Base-by-base conservation (phyloP, 768 basidiomycete genomes). In the Leccinum truebloodii region DNA sequence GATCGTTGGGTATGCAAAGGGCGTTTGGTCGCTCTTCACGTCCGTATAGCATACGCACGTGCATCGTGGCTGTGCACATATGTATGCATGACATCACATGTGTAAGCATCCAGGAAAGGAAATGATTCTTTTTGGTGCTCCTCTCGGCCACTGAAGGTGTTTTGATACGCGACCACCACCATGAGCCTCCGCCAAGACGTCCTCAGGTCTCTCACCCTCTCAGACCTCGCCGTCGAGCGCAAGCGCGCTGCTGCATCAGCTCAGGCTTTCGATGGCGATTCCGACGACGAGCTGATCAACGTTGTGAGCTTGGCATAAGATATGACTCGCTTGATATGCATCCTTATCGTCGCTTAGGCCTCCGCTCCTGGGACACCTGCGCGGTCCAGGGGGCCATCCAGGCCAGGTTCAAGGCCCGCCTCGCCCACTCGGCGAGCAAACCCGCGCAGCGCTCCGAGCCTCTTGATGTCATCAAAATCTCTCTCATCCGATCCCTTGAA, bases 1-100 rank as follows among this genome's bases (percentile, higher is more conserved):
- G 78, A 80, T 96, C 62, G 91, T 96, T 3, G 86, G 85, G 16
- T 96, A 95, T 67, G 86, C 83, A 0, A 91, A 90, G 72, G 94
- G 94, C 4, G 92, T 95, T 7, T 92, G 89, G 85, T 74, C 80
- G 32, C 74, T 96, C 53, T 95, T 94, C 76, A 83, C 80, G 26
- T 79, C 85, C 22, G 86, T 95, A 56, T 94, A 78, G 34, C 72
- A 7, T 52, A 51, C 22, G 44, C 58, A 61, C 55, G 59, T 59
- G 58, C 34, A 49, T 30, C 20, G 56, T 59, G 57, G 58, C 34
- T 59, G 14, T 62, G 35, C 59, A 55, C 18, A 41, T 41, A 41
- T 18, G 7, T 44, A 10, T 46, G 14, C 35, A 63, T 70, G 67
- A 69, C 60, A 59, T 70, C 65, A 70, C 58, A 13, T 61, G 63